Base-by-base conservation (phyloP, 225 moss, liverwort and hornwort species). In the Polytrichum commune region DNA sequence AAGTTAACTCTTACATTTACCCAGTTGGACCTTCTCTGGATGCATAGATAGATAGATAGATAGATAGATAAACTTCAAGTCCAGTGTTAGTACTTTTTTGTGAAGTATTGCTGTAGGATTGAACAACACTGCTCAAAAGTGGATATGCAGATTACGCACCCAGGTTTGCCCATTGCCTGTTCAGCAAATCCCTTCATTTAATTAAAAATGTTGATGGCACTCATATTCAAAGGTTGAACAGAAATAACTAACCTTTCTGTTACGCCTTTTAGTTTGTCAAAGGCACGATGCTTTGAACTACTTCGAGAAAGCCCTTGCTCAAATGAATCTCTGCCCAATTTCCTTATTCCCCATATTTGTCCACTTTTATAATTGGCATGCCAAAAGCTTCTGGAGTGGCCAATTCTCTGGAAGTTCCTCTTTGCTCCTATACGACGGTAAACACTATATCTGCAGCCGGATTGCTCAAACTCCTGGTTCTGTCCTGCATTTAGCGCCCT, bases 231-330 rank as follows among this genome's bases (percentile, higher is more conserved):
- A 55, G 8, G 25, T 55, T 75, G 55, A 61, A 57, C 30, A 65
- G 20, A 63, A 55, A 30, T 25, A 67, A 77, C 77, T 80, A 53
- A 83, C 82, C 82, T 77, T 32, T 75, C 13, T 53, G 62, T 77
- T 63, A 79, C 53, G 26, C 78, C 68, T 63, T 81, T 71, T 55
- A 79, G 71, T 35, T 87, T 74, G 67, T 56, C 55, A 38, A 81
- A 77, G 35, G 80, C 25, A 74, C 81, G 75, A 72, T 79, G 81
- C 72, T 84, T 74, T 19, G 79, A 54, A 73, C 79, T 84, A 77
- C 73, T 65, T 28, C 46, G 46, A 46, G 68, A 69, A 75, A 66
- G 75, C 53, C 71, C 71, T 70, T 38, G 77, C 55, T 77, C 79
- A 38, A 53, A 75, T 55, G 70, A 69, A 55, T n/a, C 74, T 54